These are phyloP conservation scores for Paramecium primaurelia DNA, from an alignment of 73 alveolate species.

Conservation along the genomic window DNA sequence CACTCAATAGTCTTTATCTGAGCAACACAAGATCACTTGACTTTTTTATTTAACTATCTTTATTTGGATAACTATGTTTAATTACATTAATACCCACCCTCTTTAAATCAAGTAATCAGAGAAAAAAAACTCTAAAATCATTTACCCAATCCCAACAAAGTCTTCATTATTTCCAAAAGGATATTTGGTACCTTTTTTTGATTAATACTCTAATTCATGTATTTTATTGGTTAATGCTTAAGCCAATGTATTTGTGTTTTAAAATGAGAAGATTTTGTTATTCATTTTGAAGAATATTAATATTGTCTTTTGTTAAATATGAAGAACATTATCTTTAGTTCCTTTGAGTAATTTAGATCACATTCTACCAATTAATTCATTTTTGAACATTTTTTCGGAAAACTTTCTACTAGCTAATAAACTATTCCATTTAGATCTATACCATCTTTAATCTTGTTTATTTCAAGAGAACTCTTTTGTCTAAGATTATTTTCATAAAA, in stretches of 20 bases:
- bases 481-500: neutral
- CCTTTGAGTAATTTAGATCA: neutral
- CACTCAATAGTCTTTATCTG: neutral
- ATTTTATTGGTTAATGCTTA: constrained; percentile 9
- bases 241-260: neutral
- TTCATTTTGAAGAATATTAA: neutral
- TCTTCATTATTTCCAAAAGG: constrained; percentile 5
- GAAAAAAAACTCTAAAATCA: neutral
- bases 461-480: neutral
- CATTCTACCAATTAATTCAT: neutral
- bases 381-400: neutral
- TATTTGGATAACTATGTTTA: neutral
- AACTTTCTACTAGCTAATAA: neutral
- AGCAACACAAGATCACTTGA: neutral
- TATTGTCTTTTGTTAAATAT: neutral
- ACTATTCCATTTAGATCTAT: neutral
- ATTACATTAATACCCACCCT: neutral
- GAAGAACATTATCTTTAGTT: neutral
- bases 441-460: neutral
- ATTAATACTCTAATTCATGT: neutral
- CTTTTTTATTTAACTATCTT: neutral
- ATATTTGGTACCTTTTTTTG: neutral
- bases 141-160: neutral
- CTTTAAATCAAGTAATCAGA: neutral
- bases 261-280: neutral